Evolutionary conservation across 1,284 basidiomycete genomes (phyloP).

Genomic region (Marasmius sp.): DNA sequence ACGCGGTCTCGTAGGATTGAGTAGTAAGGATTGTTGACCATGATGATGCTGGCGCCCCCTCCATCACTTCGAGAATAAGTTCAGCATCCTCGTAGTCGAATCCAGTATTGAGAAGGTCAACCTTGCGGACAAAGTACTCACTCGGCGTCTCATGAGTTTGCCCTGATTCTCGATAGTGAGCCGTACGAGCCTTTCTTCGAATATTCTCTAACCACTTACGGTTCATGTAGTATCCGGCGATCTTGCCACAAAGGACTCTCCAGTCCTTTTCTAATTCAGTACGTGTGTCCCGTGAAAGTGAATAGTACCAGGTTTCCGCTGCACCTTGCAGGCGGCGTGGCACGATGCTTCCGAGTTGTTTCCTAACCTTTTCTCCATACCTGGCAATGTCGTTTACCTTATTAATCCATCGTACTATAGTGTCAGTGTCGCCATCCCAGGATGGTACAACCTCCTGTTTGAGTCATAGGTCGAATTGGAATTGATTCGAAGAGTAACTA

Average conservation of each 20-base stretch:
- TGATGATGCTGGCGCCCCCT: constrained; percentile 18
- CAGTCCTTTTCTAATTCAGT: neutral
- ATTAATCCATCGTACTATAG: neutral
- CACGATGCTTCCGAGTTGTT: neutral
- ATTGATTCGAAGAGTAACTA: neutral
- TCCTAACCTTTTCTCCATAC: neutral
- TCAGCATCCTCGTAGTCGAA: constrained; percentile 14
- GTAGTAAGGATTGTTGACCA: constrained; percentile 22
- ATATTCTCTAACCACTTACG: neutral
- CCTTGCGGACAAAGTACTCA: constrained; percentile 13
- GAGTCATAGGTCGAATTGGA: neutral
- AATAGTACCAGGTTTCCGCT: neutral
- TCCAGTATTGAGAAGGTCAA: constrained; percentile 1
- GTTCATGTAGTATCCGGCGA: neutral
- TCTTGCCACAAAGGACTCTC: neutral
- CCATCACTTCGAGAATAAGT: constrained; percentile 21
- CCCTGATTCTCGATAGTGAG: constrained; percentile 20
- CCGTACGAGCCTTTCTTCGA: neutral
- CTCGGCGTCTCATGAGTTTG: constrained; percentile 12
- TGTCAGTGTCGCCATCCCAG: neutral
- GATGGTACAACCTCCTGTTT: neutral
- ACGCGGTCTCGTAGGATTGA: constrained; percentile 10
- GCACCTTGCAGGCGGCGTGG: neutral
- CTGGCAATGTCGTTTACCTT: neutral
- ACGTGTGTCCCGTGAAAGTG: neutral